A percentile compares a stretch with the other conserved stretches of the same genome.
phyloP scores from a whole-genome alignment of 345 rosid species.

The Melaleuca quinquenervia region DNA sequence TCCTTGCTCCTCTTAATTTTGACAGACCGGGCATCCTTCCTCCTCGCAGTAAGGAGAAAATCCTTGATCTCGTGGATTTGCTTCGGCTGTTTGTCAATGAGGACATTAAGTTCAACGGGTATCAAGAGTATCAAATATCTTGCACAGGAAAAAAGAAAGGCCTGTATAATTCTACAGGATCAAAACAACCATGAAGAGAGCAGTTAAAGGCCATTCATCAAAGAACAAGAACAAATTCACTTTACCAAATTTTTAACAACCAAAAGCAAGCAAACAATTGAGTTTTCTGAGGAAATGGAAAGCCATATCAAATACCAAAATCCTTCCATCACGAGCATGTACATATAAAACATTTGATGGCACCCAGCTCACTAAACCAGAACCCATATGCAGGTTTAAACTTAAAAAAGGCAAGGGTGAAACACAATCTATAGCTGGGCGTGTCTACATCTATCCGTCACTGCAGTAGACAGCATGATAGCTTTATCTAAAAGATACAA shows the following conservation, averaged over 20 bases:
- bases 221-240: neutral
- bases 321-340: neutral
- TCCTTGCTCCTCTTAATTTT: conserved; percentile 84
- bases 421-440: neutral
- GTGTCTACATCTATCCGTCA: neutral
- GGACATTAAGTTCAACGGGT: neutral
- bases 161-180: neutral
- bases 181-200: neutral
- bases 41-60: conserved; percentile 89
- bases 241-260: neutral
- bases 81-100: conserved; percentile 51
- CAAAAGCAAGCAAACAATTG: neutral
- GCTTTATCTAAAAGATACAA: neutral
- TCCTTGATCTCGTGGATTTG: conserved; percentile 95
- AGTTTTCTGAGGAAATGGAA: neutral
- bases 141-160: neutral
- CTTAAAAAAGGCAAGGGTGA: neutral
- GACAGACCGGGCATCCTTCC: conserved; percentile 90
- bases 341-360: neutral
- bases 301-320: neutral
- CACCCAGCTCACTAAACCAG: neutral
- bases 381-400: neutral
- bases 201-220: neutral
- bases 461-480: neutral
- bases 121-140: fast-evolving